Percentiles rank a stretch among this genome's conserved stretches.
Evolutionary conservation across 2,329 filamentous ascomycete species (phyloP).

Genomic region (Penicillium verrucosum): DNA sequence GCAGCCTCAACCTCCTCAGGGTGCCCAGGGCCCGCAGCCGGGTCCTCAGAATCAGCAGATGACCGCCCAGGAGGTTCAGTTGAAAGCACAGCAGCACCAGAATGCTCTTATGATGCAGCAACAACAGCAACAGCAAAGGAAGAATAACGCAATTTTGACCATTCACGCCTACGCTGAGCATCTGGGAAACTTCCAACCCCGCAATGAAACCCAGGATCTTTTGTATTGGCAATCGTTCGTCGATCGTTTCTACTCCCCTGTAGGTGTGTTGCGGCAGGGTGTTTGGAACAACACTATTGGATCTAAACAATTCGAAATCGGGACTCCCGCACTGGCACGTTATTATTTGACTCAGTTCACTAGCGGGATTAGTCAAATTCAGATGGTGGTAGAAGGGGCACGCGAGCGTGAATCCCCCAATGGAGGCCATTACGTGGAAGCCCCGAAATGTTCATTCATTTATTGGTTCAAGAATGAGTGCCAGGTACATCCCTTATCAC

Average conservation of each 20-base stretch:
- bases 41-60: conserved; percentile 38
- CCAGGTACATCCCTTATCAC: conserved; percentile 60
- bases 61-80: conserved; percentile 40
- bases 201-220: conserved; percentile 65
- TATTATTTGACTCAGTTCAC: conserved; percentile 90
- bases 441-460: conserved; percentile 72
- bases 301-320: conserved; percentile 82
- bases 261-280: conserved; percentile 72
- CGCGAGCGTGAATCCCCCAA: conserved; percentile 57
- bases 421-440: conserved; percentile 71
- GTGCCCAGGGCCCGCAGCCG: conserved; percentile 29
- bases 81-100: conserved; percentile 42
- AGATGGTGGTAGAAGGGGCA: conserved; percentile 74
- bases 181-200: conserved; percentile 54
- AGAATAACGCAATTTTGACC: conserved; percentile 49
- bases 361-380: conserved; percentile 79
- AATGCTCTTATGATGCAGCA: conserved; percentile 41
- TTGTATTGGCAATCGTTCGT: conserved; percentile 79
- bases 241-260: conserved; percentile 72
- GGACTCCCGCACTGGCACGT: conserved; percentile 73
- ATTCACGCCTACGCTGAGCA: conserved; percentile 57
- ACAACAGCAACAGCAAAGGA: conserved; percentile 28
- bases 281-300: conserved; percentile 55
- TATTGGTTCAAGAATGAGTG: conserved; percentile 85
- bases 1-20: conserved; percentile 34